These are phyloP conservation scores for Cladorrhinum sp. DNA, from an alignment of 2,329 filamentous ascomycete species.

Conservation along the genomic window DNA sequence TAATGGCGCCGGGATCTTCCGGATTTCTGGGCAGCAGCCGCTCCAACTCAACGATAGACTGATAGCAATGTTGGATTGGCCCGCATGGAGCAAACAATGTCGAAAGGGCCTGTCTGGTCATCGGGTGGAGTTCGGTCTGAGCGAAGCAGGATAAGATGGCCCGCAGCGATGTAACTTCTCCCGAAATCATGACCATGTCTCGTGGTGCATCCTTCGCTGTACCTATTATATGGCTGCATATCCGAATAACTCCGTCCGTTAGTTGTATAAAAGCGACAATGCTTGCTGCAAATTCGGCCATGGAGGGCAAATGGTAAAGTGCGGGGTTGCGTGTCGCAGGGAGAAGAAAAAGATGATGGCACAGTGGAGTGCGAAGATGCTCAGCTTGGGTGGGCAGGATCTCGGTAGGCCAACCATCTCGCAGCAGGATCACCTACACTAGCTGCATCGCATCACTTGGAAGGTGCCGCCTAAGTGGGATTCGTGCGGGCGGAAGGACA, in stretches of 20 bases:
- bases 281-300: slow-evolving; percentile 12
- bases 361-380: no score
- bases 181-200: slow-evolving; percentile 20
- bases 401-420: no score
- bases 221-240: slow-evolving; percentile 19
- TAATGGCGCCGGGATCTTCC: neutral
- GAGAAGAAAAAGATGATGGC: neutral
- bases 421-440: no score
- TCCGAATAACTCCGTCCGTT: slow-evolving; percentile 16
- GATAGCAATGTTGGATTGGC: slow-evolving; percentile 4
- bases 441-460: no score
- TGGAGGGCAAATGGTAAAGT: neutral
- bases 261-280: slow-evolving; percentile 19
- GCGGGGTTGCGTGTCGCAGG: neutral
- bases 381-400: no score
- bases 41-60: neutral
- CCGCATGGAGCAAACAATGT: slow-evolving; percentile 4
- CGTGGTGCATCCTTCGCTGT: slow-evolving; percentile 19
- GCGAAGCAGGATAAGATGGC: slow-evolving; percentile 16
- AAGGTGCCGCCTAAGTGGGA: no score
- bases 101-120: neutral
- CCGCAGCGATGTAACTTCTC: slow-evolving; percentile 14
- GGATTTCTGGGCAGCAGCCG: slow-evolving; percentile 1
- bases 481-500: no score
- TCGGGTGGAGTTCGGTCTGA: neutral